Evolutionary conservation across 2,329 filamentous ascomycete genomes (phyloP).

Genomic region (Colletotrichum graminicola): DNA sequence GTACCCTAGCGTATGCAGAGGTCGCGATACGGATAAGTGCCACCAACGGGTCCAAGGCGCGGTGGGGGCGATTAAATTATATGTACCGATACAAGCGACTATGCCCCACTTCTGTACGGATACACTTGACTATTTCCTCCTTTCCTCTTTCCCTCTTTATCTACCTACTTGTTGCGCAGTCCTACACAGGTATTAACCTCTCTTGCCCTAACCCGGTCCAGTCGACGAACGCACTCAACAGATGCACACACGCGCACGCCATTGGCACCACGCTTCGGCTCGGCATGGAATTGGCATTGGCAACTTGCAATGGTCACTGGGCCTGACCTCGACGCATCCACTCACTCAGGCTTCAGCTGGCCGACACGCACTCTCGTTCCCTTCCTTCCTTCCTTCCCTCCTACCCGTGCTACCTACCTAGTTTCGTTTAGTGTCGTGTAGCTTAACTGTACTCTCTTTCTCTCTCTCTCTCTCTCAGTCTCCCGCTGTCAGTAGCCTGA

Average conservation of each 20-base stretch:
- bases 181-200: neutral
- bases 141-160: neutral
- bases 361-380: neutral
- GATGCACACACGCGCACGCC: too few relatives aligned
- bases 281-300: neutral
- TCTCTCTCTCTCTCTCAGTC: too few relatives aligned
- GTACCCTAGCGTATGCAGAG: neutral
- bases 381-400: too few relatives aligned
- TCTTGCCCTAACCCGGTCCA: neutral
- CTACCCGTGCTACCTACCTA: neutral
- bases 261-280: neutral
- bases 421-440: too few relatives aligned
- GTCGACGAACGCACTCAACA: neutral
- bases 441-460: too few relatives aligned
- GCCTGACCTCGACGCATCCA: conserved; percentile 1
- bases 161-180: too few relatives aligned
- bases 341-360: neutral
- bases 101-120: neutral
- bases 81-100: neutral
- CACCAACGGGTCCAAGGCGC: neutral
- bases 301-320: conserved; percentile 1
- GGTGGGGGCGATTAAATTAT: neutral
- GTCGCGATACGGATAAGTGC: neutral
- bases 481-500: neutral
- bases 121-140: neutral